phyloP scores from a whole-genome alignment of 441 rosid species.

The Bocquillonia castaneifolia region DNA sequence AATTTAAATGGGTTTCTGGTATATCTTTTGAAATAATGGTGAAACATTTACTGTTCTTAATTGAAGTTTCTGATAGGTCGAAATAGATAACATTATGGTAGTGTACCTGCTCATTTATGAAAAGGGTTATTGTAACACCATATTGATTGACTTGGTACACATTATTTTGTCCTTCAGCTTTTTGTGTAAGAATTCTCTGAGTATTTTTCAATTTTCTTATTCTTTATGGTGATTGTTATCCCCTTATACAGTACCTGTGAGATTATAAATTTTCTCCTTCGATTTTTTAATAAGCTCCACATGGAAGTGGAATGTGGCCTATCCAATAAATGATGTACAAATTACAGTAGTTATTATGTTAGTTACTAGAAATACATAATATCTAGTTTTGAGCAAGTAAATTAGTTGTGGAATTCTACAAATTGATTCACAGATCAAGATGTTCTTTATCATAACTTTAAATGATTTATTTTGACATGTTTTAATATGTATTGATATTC shows the following conservation, averaged over 20 bases:
- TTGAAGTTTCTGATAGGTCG: conserved; percentile 17
- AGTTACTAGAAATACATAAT: conserved; percentile 4
- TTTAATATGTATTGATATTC: neutral
- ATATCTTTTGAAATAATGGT: conserved; percentile 3
- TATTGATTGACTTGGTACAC: conserved; percentile 22
- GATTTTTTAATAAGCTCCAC: conserved; percentile 11
- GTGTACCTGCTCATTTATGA: conserved; percentile 12
- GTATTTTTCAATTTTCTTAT: conserved; percentile 9
- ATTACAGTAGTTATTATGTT: neutral
- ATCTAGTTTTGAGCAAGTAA: neutral
- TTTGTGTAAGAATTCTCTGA: neutral
- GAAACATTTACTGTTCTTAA: conserved; percentile 7
- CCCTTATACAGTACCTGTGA: neutral
- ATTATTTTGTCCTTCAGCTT: conserved; percentile 14
- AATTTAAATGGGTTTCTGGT: conserved; percentile 8
- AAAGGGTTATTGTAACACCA: conserved; percentile 1
- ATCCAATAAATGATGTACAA: conserved; percentile 19
- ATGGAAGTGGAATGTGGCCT: conserved; percentile 14
- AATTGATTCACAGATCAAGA: neutral
- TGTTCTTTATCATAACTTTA: neutral
- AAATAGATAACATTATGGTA: conserved; percentile 2
- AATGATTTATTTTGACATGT: neutral
- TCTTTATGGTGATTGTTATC: conserved; percentile 1
- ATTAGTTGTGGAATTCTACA: conserved; percentile 1
- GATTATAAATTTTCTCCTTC: conserved; percentile 7